These are phyloP conservation scores for Cercospora brassicicola DNA, from an alignment of 2,329 filamentous ascomycete genomes.

Conservation along the genomic window DNA sequence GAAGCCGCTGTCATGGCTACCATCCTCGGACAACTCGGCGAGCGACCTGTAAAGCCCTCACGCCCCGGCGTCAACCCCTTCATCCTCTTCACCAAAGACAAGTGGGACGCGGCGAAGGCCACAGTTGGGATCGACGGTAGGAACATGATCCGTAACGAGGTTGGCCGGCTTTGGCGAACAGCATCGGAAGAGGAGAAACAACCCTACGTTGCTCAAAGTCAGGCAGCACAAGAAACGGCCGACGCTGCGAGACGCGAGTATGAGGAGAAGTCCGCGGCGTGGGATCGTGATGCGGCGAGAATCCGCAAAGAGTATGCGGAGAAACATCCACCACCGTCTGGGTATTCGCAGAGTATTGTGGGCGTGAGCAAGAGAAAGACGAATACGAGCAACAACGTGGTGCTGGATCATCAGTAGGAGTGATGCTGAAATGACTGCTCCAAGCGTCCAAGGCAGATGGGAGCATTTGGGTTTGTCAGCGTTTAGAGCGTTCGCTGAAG, in stretches of 20 bases:
- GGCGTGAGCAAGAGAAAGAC: slow-evolving; percentile 36
- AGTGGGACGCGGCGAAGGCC: slow-evolving; percentile 62
- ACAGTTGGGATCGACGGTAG: slow-evolving; percentile 64
- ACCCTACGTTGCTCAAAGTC: slow-evolving; percentile 75
- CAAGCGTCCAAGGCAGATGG: neutral
- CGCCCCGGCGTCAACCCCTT: slow-evolving; percentile 82
- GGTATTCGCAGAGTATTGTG: slow-evolving; percentile 17
- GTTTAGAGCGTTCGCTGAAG: neutral
- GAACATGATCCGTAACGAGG: slow-evolving; percentile 77
- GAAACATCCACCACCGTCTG: slow-evolving; percentile 29
- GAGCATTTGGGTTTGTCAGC: neutral
- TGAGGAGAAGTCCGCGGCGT: slow-evolving; percentile 63
- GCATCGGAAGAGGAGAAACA: slow-evolving; percentile 67
- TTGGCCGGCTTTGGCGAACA: slow-evolving; percentile 89
- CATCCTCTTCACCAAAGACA: slow-evolving; percentile 80
- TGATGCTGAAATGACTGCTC: neutral
- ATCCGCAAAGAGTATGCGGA: slow-evolving; percentile 47
- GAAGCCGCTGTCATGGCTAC: slow-evolving; percentile 59
- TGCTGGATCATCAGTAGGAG: slow-evolving; percentile 32
- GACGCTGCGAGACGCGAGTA: slow-evolving; percentile 59
- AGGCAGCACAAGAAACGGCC: slow-evolving; percentile 68
- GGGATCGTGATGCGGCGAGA: slow-evolving; percentile 66
- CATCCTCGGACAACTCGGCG: slow-evolving; percentile 66
- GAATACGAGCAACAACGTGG: slow-evolving; percentile 36
- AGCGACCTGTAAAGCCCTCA: slow-evolving; percentile 68